These are phyloP conservation scores for Fusarium sp. DNA, from an alignment of 2,329 filamentous ascomycete species.

Conservation along the genomic window DNA sequence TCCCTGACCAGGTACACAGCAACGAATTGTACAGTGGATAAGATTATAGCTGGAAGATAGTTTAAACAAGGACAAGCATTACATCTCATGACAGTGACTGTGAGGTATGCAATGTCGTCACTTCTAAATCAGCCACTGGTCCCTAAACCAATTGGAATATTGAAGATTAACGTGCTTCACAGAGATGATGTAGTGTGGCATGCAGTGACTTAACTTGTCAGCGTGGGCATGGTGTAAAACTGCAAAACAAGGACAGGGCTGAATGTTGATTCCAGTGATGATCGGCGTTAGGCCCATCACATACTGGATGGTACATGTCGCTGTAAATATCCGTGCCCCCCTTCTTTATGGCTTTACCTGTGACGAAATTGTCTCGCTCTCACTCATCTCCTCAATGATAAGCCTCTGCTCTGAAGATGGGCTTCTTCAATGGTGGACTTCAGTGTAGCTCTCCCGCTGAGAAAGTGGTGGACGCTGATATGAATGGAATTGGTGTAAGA, in stretches of 20 bases:
- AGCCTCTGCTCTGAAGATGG: slow-evolving; percentile 1
- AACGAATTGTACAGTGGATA: neutral
- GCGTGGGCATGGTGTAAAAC: neutral
- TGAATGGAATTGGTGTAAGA: slow-evolving; percentile 34
- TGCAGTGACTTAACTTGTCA: slow-evolving; percentile 3
- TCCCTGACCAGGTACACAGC: neutral
- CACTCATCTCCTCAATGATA: neutral
- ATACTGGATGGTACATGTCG: neutral
- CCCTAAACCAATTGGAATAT: slow-evolving; percentile 3
- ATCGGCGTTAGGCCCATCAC: slow-evolving; percentile 11
- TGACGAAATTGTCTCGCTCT: neutral
- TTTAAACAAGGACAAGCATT: neutral
- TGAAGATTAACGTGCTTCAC: neutral
- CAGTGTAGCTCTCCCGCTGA: slow-evolving; percentile 2
- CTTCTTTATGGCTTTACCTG: neutral
- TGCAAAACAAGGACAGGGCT: slow-evolving; percentile 25
- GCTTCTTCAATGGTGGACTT: slow-evolving; percentile 13
- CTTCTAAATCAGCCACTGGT: neutral
- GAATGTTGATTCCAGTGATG: neutral
- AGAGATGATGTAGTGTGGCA: slow-evolving; percentile 1
- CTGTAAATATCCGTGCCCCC: neutral
- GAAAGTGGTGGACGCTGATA: slow-evolving; percentile 28
- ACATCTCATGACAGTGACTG: neutral
- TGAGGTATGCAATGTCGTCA: too few species aligned
- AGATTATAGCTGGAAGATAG: neutral